Evolutionary conservation across 768 basidiomycete genomes (phyloP).

Genomic region (Lanmaoa pseudosensibilis): DNA sequence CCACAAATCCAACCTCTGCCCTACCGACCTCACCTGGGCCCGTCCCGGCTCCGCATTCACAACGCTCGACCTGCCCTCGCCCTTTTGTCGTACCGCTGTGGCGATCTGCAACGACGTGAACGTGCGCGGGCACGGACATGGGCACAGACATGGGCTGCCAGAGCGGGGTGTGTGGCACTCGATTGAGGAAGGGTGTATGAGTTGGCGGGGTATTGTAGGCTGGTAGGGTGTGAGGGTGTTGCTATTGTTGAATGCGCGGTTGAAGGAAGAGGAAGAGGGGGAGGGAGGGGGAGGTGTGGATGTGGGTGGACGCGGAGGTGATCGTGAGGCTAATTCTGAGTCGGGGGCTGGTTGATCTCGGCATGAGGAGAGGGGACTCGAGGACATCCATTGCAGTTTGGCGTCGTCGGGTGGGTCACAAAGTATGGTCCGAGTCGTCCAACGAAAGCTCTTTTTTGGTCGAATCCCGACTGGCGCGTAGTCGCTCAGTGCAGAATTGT

Average conservation of each 20-base stretch:
- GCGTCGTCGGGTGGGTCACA: too few relatives aligned
- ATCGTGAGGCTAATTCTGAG: too few relatives aligned
- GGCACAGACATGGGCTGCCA: too few relatives aligned
- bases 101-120: constrained; percentile 92
- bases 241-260: constrained; percentile 77
- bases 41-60: constrained; percentile 72
- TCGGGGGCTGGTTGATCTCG: too few relatives aligned
- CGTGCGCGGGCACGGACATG: constrained; percentile 52
- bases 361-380: too few relatives aligned
- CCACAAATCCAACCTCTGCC: constrained; percentile 80
- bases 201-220: constrained; percentile 61
- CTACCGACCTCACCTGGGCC: constrained; percentile 81
- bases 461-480: too few relatives aligned
- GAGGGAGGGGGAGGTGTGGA: constrained; percentile 25
- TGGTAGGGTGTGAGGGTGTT: constrained; percentile 57
- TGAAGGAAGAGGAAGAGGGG: constrained; percentile 41
- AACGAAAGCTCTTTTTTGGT: too few relatives aligned
- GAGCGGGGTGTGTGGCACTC: constrained; percentile 40
- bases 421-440: too few relatives aligned
- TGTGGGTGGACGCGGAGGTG: not conserved
- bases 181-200: constrained; percentile 70
- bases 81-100: constrained; percentile 57
- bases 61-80: constrained; percentile 59
- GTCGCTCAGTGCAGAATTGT: too few relatives aligned
- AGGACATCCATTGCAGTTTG: too few relatives aligned